phyloP scores from a whole-genome alignment of 768 basidiomycete species.

The Tulasnella sp. region DNA sequence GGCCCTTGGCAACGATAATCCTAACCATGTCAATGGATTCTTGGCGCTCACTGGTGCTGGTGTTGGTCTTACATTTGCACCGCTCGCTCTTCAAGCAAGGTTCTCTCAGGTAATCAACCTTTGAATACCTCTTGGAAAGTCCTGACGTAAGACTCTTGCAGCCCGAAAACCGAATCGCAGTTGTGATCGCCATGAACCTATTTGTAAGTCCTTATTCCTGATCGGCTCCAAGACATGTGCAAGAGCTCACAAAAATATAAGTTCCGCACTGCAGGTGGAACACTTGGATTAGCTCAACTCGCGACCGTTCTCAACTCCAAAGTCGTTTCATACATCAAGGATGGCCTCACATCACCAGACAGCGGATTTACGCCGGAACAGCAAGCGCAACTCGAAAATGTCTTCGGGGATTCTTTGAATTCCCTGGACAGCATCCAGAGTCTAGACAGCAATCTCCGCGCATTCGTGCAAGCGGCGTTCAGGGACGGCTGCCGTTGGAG shows the following conservation, averaged over 20 bases:
- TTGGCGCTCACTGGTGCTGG: conserved; percentile 36
- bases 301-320: conserved; percentile 36
- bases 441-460: conserved; percentile 29
- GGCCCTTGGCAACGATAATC: conserved; percentile 30
- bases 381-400: conserved; percentile 9
- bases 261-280: conserved; percentile 41
- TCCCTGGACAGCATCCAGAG: conserved; percentile 29
- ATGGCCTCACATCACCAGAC: conserved; percentile 18
- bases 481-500: conserved; percentile 31
- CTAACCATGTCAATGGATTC: conserved; percentile 30
- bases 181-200: conserved; percentile 32
- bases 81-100: conserved; percentile 20
- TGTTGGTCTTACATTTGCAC: conserved; percentile 31
- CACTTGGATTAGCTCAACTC: conserved; percentile 41
- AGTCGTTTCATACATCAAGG: conserved; percentile 28
- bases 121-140: conserved; percentile 19
- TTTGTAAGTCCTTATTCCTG: conserved; percentile 30
- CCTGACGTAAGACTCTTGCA: conserved; percentile 38
- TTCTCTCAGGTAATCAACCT: conserved; percentile 3
- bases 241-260: conserved; percentile 18
- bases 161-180: conserved; percentile 30
- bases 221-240: not conserved
- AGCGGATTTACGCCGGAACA: conserved; percentile 1
- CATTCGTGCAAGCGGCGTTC: conserved; percentile 32
- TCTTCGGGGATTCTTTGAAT: conserved; percentile 23